Base-by-base conservation (phyloP, 75 land plant species). In the Sequoiadendron giganteum region DNA sequence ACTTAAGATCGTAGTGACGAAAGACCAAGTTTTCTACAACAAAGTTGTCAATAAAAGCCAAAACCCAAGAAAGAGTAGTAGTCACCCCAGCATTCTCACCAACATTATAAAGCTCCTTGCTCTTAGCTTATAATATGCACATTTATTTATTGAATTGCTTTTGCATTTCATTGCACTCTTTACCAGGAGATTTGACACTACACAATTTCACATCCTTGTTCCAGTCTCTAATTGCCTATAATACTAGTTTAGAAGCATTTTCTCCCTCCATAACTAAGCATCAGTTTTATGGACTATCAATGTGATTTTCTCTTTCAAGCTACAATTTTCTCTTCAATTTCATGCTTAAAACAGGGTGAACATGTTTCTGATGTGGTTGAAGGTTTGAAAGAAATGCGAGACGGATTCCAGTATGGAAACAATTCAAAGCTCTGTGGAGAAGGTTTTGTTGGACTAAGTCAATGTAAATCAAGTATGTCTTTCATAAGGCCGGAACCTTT, bases 381-480 rank as follows among this genome's bases (percentile, higher is more conserved):
- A 97, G 98, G 92, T 30, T 81, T 97, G 87, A 92, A 90, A 88
- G 89, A 90, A 80, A 86, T 97, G 81, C 87, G 90, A 65, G 90
- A 87, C 25, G 92, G 95, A 34, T 96, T 97, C 89, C 84, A 55
- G 84, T 97, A 91, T 65, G 87, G 90, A 79, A 97, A 96, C 92
- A 97, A 97, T 88, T 79, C 86, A 10, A 93, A 86, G 32, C 88
- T 97, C 16, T 97, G 99, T 92, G 98, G 96, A 73, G 83, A 80
- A 10, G 96, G 92, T 36, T 95, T 93, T 86, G 21, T 88, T 6
- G 47, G 86, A 5, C 87, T 97, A 32, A 56, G 70, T 85, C 78
- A 32, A 13, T 97, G 99, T 84, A 70, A 34, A 48, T 28, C 88
- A 3, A 75, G 87, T 5, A 76, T 75, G 85, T 43, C 15, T 43